These are phyloP conservation scores for Scheffersomyces amazonensis DNA, from an alignment of 805 yeast genomes.

Conservation along the genomic window DNA sequence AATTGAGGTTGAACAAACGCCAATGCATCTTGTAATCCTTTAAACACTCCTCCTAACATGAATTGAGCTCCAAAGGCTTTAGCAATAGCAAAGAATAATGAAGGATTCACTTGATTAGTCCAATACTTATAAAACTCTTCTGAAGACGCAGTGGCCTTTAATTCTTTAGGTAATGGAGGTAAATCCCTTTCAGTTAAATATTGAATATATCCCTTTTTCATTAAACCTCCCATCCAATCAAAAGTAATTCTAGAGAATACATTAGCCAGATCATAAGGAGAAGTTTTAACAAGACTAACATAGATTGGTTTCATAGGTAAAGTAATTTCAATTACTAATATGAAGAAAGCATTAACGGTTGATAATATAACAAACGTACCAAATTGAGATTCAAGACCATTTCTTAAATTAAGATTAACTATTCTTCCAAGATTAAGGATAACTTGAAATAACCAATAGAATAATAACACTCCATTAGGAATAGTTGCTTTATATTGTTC, in stretches of 20 bases:
- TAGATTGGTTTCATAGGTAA: constrained; percentile 31
- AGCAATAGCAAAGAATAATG: constrained; percentile 60
- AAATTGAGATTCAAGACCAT: constrained; percentile 13
- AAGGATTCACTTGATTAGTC: constrained; percentile 52
- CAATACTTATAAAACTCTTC: constrained; percentile 55
- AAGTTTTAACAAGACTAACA: constrained; percentile 10
- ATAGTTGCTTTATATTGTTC: constrained; percentile 68
- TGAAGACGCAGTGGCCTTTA: constrained; percentile 54
- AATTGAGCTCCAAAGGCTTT: constrained; percentile 75
- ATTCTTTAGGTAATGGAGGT: constrained; percentile 70
- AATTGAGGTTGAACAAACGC: constrained; percentile 44
- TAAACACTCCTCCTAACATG: constrained; percentile 67
- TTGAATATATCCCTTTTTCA: constrained; percentile 71
- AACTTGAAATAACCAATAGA: constrained; percentile 69
- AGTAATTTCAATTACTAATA: constrained; percentile 43
- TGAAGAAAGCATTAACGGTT: constrained; percentile 35
- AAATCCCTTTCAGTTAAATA: constrained; percentile 60
- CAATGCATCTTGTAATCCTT: constrained; percentile 69
- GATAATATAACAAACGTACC: constrained; percentile 27
- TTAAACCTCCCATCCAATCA: constrained; percentile 86
- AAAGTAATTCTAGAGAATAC: constrained; percentile 76
- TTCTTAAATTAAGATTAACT: constrained; percentile 38
- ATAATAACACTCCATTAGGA: constrained; percentile 65
- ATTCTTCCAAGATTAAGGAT: constrained; percentile 47
- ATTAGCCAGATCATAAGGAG: constrained; percentile 60